Evolutionary conservation across 352 stramenopile species (phyloP).

Genomic region (Thraustotheca clavata): DNA sequence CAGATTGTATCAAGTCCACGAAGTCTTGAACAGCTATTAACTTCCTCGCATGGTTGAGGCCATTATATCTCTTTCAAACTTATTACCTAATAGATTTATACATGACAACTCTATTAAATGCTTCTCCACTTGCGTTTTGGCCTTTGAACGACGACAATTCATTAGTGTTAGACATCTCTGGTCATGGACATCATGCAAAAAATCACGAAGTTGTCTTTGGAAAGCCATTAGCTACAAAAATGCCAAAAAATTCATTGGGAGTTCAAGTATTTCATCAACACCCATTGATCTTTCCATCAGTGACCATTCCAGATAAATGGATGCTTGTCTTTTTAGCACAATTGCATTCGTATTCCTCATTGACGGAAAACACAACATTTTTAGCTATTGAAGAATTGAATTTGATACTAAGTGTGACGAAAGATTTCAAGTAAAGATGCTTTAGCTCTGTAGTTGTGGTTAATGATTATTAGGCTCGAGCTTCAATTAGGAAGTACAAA

Average conservation of each 20-base stretch:
- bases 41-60: too few relatives aligned
- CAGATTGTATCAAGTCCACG: background rate
- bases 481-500: background rate
- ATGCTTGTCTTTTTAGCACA: background rate
- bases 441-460: background rate
- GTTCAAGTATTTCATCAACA: background rate
- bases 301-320: background rate
- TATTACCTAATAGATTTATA: too few relatives aligned
- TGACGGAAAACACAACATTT: background rate
- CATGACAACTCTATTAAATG: background rate
- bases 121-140: background rate
- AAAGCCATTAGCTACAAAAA: constrained; percentile 3
- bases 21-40: background rate
- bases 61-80: too few relatives aligned
- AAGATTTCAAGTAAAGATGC: background rate
- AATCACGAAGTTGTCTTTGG: background rate
- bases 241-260: background rate
- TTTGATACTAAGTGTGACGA: background rate
- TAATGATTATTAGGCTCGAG: background rate
- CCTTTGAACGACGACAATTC: constrained; percentile 4
- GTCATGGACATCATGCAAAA: background rate
- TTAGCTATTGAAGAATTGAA: background rate
- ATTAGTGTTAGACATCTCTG: constrained; percentile 7
- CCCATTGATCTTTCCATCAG: background rate
- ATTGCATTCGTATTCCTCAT: background rate